A percentile compares a stretch with the other conserved stretches of the same genome.
Conservation (phyloP, 2,329 filamentous ascomycete genomes). For the Annulohypoxylon truncatum region DNA sequence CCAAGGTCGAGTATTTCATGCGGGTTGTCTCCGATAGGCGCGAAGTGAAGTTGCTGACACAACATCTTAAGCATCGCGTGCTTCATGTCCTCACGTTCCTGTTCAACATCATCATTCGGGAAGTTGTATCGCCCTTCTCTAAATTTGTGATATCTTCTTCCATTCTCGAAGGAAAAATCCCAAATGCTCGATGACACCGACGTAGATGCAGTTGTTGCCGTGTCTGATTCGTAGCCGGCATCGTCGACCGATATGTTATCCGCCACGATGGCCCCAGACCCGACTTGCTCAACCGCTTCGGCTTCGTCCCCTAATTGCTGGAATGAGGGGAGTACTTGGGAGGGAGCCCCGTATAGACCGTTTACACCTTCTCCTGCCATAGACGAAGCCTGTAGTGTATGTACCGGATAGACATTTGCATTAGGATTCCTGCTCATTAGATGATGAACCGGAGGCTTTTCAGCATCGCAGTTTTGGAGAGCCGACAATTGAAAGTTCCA, state of each 20-base stretch:
- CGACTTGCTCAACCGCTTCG: conserved; percentile 29
- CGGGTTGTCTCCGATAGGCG: conserved; percentile 37
- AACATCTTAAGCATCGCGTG: conserved; percentile 42
- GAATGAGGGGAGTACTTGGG: neutral
- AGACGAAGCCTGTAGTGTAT: conserved; percentile 6
- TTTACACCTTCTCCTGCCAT: conserved; percentile 23
- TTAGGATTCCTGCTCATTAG: conserved; percentile 7
- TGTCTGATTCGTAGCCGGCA: conserved; percentile 43
- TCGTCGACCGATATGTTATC: conserved; percentile 27
- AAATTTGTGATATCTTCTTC: conserved; percentile 57
- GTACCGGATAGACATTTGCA: conserved; percentile 30
- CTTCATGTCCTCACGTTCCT: conserved; percentile 55
- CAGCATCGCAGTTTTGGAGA: conserved; percentile 13
- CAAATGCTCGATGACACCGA: conserved; percentile 53
- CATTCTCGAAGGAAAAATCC: conserved; percentile 57
- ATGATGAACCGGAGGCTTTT: conserved; percentile 4
- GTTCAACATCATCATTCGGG: conserved; percentile 59
- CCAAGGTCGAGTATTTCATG: conserved; percentile 47
- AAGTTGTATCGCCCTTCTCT: conserved; percentile 54
- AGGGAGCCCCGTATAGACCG: neutral
- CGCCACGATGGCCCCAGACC: conserved; percentile 15
- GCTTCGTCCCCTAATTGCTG: conserved; percentile 24
- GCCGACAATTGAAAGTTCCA: conserved; percentile 21
- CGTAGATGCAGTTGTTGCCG: conserved; percentile 41
- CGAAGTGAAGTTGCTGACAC: conserved; percentile 48